Base-by-base conservation (phyloP, 2,329 filamentous ascomycete genomes). In the Gaeumannomyces tritici region DNA sequence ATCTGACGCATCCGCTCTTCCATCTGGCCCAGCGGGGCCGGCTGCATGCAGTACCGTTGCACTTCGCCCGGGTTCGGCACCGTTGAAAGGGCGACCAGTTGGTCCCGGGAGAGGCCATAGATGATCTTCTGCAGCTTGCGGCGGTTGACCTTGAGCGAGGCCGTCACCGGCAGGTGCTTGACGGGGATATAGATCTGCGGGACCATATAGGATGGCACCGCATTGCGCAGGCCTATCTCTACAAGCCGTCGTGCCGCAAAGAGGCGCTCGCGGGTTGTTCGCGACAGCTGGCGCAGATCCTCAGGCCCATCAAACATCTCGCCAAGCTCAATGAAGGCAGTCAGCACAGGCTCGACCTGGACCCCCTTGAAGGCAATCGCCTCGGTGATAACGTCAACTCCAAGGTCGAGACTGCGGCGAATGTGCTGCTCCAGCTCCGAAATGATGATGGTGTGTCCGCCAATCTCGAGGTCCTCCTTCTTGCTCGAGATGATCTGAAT, bases 61-160 rank as follows among this genome's bases (percentile, higher is more conserved):
- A 74, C 70, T 61, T 75, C 73, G 18, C 72, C 70, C 0, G 73
- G 70, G 56, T 74, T 77, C 1, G 74, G 70, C 12, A 75, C 73
- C 3, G 69, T 71, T 0, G 75, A 74, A 18, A 83, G 70, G 0
- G 70, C 73, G 1, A 78, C 63, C 0, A 83, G 72, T 63, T 82
- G 75, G 2, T 76, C 71, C 6, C 74, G 74, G 0, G 77, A 76
- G 12, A 81, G 64, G 0, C 74, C 73, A 0, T 74, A 67, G 31
- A 78, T 77, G 64, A 78, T 73, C 64, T 75, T 77, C 62, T 79
- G 77, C 9, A 84, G 74, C 61, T 76, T 77, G 24, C 75, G 72
- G 1, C 79, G 74, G 65, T 83, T 78, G 55, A 83, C 74, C 66
- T 84, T 80, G 61, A 83, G 73, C 0, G 79, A 80, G 0, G 76